phyloP scores from a whole-genome alignment of 805 yeast species.

The Metschnikowia santaceciliae region DNA sequence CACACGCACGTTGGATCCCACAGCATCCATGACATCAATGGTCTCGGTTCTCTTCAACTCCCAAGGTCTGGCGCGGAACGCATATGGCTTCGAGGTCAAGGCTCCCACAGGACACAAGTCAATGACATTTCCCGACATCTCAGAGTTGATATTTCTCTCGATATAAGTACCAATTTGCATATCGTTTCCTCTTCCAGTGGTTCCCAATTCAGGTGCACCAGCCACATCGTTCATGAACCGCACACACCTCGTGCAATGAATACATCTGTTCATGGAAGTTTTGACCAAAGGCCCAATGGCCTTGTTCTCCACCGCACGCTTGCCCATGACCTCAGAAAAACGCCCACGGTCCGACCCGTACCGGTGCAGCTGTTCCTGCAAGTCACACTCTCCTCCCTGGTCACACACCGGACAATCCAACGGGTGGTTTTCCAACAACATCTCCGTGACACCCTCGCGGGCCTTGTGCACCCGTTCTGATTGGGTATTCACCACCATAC shows the following conservation, averaged over 20 bases:
- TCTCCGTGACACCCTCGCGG: conserved; percentile 87
- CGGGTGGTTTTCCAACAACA: conserved; percentile 84
- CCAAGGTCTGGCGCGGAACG: conserved; percentile 93
- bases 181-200: conserved; percentile 87
- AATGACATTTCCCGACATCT: conserved; percentile 80
- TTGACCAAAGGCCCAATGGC: conserved; percentile 86
- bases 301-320: conserved; percentile 87
- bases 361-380: conserved; percentile 81
- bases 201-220: conserved; percentile 88
- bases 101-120: conserved; percentile 94
- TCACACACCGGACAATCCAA: conserved; percentile 91
- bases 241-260: conserved; percentile 88
- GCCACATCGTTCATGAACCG: conserved; percentile 88
- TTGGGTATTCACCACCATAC: conserved; percentile 82
- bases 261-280: conserved; percentile 89
- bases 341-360: conserved; percentile 87
- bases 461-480: conserved; percentile 75
- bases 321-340: conserved; percentile 75
- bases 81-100: conserved; percentile 82
- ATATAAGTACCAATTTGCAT: conserved; percentile 89
- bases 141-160: conserved; percentile 79
- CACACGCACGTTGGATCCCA: conserved; percentile 79
- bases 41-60: conserved; percentile 86
- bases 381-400: conserved; percentile 93
- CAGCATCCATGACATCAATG: conserved; percentile 76